Conservation (phyloP, 257 asterid species). For the Petunia axillaris region DNA sequence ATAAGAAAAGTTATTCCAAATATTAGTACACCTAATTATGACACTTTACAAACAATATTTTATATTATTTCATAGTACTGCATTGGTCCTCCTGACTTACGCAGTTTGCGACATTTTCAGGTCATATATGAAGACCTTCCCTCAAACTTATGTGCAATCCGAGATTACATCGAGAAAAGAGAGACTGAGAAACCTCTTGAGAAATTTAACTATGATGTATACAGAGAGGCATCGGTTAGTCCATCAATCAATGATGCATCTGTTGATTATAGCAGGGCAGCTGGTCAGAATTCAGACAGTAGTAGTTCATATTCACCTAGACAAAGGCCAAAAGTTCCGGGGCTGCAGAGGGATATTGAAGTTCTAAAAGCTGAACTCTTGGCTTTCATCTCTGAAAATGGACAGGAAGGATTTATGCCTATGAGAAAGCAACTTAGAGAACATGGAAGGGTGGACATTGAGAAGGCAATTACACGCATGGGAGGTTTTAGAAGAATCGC, state of each 20-base stretch:
- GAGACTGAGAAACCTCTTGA: slow-evolving; percentile 41
- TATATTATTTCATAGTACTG: neutral
- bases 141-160: slow-evolving; percentile 89
- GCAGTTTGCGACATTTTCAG: slow-evolving; percentile 39
- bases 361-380: slow-evolving; percentile 84
- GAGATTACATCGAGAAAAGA: slow-evolving; percentile 73
- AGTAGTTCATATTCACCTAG: slow-evolving; percentile 45
- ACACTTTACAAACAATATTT: no score
- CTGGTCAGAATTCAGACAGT: slow-evolving; percentile 39
- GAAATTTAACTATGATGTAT: slow-evolving; percentile 25
- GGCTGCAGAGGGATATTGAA: slow-evolving; percentile 83
- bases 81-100: slow-evolving; percentile 13
- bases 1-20: neutral
- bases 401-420: slow-evolving; percentile 98
- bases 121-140: slow-evolving; percentile 98
- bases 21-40: no score
- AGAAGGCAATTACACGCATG: slow-evolving; percentile 89
- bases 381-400: slow-evolving; percentile 77
- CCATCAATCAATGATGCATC: slow-evolving; percentile 32
- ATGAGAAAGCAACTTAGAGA: slow-evolving; percentile 88
- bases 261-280: slow-evolving; percentile 29
- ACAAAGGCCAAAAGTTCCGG: slow-evolving; percentile 79
- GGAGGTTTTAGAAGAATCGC: slow-evolving; percentile 92
- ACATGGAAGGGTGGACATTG: slow-evolving; percentile 86
- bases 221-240: slow-evolving; percentile 36